Percentiles rank a stretch among this genome's conserved stretches.
These are phyloP conservation scores for Silybum marianum DNA, from an alignment of 129 eudicot genomes.

Conservation along the genomic window DNA sequence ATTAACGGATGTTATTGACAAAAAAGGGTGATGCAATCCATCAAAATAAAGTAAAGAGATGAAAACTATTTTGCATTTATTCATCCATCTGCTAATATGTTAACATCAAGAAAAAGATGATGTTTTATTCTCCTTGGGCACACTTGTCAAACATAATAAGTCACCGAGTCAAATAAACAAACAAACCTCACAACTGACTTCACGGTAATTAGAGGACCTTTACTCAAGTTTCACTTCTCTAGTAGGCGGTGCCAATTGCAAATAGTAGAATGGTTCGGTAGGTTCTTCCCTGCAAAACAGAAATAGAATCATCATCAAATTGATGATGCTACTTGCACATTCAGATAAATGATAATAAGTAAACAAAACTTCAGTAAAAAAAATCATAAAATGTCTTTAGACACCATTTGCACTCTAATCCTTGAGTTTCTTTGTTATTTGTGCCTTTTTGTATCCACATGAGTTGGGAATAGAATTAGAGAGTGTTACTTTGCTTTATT, in stretches of 20 bases:
- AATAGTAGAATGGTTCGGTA: constrained; percentile 77
- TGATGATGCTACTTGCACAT: neutral
- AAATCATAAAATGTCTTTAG: neutral
- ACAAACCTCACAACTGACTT: neutral
- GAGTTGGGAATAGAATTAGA: no score
- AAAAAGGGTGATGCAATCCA: neutral
- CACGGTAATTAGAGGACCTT: constrained; percentile 4
- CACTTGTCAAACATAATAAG: neutral
- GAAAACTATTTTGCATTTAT: neutral
- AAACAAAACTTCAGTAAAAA: neutral
- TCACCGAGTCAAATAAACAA: constrained; percentile 10
- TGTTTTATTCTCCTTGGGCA: neutral
- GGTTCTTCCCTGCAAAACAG: constrained; percentile 88
- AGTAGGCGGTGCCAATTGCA: constrained; percentile 84
- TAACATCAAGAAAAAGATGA: neutral
- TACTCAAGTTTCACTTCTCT: constrained; percentile 76
- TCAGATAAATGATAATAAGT: neutral
- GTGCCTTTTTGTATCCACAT: no score
- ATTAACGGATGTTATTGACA: neutral
- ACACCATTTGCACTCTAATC: neutral
- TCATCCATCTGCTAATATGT: neutral
- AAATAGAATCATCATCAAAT: neutral
- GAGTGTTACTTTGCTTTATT: no score
- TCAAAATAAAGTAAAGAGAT: neutral
- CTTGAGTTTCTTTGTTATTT: no score